These are phyloP conservation scores for Aspergillus funiculosus DNA, from an alignment of 495 filamentous ascomycete genomes.

Conservation along the genomic window DNA sequence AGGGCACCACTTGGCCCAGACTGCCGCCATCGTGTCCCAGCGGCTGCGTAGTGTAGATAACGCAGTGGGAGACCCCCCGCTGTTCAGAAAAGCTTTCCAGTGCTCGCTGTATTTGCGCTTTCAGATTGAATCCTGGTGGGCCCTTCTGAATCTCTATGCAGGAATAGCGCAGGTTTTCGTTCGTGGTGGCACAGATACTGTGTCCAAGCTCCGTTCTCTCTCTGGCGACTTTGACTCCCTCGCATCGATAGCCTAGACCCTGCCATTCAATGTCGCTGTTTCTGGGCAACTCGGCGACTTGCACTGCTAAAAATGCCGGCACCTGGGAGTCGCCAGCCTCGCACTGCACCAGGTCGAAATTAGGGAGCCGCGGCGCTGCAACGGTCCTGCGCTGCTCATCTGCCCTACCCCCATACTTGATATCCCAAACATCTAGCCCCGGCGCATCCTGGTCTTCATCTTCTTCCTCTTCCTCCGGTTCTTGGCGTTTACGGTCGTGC, in stretches of 20 bases:
- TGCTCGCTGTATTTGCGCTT: conserved; percentile 20
- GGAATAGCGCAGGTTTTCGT: conserved; percentile 23
- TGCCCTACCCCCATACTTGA: conserved; percentile 46
- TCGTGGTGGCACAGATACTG: conserved; percentile 21
- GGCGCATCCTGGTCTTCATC: conserved; percentile 39
- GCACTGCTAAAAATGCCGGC: conserved; percentile 65
- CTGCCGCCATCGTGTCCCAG: conserved; percentile 22
- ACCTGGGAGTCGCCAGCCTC: conserved; percentile 12
- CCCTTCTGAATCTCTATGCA: conserved; percentile 29
- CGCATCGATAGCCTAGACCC: conserved; percentile 39
- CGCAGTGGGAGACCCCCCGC: conserved; percentile 22
- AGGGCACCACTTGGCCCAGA: conserved; percentile 42
- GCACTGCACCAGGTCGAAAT: conserved; percentile 27
- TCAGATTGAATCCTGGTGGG: conserved; percentile 14
- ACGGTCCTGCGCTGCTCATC: conserved; percentile 18
- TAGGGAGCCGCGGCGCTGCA: conserved; percentile 22
- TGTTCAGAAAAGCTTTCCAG: conserved; percentile 15
- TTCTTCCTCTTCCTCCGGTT: conserved; percentile 25
- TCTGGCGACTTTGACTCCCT: conserved; percentile 18
- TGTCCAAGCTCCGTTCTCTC: conserved; percentile 13
- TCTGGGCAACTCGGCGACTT: conserved; percentile 67
- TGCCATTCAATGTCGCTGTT: conserved; percentile 71
- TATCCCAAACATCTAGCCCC: conserved; percentile 69
- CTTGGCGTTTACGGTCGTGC: conserved; percentile 29
- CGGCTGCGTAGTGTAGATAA: conserved; percentile 33